Percentiles rank a stretch among this genome's conserved stretches.
Conservation (phyloP, 768 basidiomycete genomes). For the Dentipellis sp. region DNA sequence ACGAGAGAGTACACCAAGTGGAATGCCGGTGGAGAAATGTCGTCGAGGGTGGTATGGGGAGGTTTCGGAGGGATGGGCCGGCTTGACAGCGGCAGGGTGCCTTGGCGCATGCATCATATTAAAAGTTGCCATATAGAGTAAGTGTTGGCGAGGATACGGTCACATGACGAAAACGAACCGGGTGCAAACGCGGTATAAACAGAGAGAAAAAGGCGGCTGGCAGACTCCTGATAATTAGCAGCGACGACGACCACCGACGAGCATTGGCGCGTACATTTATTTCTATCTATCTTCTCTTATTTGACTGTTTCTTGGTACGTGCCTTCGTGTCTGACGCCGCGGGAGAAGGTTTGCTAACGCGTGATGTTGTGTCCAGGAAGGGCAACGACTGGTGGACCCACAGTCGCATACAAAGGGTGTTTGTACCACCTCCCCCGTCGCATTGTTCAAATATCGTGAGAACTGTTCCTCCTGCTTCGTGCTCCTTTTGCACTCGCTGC, state of each 20-base stretch:
- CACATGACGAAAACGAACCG: constrained; percentile 13
- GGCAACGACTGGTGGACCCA: constrained; percentile 4
- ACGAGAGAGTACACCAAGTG: neutral
- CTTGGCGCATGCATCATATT: neutral
- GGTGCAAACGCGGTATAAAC: constrained; percentile 6
- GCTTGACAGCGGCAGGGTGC: no score
- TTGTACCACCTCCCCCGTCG: neutral
- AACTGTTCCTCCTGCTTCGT: constrained; percentile 12
- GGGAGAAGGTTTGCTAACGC: neutral
- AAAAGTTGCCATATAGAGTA: neutral
- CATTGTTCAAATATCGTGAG: constrained; percentile 17
- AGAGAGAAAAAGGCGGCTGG: neutral
- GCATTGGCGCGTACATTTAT: neutral
- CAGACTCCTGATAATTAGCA: neutral
- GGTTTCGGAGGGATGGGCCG: neutral
- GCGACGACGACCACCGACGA: neutral
- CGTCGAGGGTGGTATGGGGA: neutral
- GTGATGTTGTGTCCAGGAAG: neutral
- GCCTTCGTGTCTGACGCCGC: neutral
- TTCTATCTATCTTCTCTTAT: constrained; percentile 1
- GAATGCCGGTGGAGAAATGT: neutral
- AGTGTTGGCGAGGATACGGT: constrained; percentile 1
- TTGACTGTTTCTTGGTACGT: neutral
- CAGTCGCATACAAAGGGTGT: constrained; percentile 1
- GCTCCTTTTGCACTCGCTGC: constrained; percentile 30